Evolutionary conservation across 306 rosid genomes (phyloP).

Genomic region (Prunus dulcis): DNA sequence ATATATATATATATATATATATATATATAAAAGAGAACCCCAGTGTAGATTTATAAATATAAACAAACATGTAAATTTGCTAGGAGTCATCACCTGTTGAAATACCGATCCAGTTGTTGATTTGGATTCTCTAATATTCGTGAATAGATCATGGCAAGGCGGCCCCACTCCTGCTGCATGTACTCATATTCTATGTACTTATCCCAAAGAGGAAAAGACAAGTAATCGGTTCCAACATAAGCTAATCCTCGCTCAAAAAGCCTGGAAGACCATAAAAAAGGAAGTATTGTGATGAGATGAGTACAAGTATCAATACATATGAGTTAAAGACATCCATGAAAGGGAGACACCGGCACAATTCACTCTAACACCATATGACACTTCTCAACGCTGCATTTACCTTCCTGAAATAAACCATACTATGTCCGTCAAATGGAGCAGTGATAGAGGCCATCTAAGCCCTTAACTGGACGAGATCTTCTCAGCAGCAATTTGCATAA

Average conservation of each 20-base stretch:
- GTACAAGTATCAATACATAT: conserved; percentile 34
- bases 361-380: conserved; percentile 90
- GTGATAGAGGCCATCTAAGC: conserved; percentile 98
- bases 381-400: conserved; percentile 99
- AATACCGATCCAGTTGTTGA: conserved; percentile 92
- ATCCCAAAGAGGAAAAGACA: conserved; percentile 95
- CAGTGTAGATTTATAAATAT: background rate
- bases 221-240: conserved; percentile 96
- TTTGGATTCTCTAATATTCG: conserved; percentile 91
- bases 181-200: conserved; percentile 94
- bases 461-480: conserved; percentile 96
- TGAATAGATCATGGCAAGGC: conserved; percentile 83
- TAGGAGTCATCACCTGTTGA: conserved; percentile 60
- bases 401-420: conserved; percentile 95
- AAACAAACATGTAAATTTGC: background rate
- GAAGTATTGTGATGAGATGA: conserved; percentile 36
- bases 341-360: conserved; percentile 73
- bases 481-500: conserved; percentile 98
- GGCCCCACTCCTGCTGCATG: conserved; percentile 97
- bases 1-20: too few species aligned
- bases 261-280: conserved; percentile 54
- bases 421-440: conserved; percentile 94
- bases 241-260: conserved; percentile 93
- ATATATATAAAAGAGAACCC: background rate
- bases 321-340: conserved; percentile 49